These are phyloP conservation scores for Arachis stenosperma DNA, from an alignment of 306 rosid species.

Conservation along the genomic window DNA sequence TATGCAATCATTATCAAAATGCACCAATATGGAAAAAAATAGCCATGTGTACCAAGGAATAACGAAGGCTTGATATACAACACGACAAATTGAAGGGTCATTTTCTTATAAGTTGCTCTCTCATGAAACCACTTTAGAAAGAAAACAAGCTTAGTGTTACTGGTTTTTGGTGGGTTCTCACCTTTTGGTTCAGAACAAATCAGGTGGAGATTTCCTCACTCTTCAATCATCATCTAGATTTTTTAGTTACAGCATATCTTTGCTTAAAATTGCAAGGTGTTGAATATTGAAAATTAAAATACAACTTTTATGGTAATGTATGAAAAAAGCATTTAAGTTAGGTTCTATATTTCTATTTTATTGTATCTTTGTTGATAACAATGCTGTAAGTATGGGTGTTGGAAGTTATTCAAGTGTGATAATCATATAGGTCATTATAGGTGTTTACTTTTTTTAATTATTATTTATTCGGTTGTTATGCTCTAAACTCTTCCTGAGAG, in stretches of 20 bases:
- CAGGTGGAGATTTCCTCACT: not conserved
- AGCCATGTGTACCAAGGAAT: constrained; percentile 26
- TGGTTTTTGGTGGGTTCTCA: not conserved
- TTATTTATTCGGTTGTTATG: too few species aligned
- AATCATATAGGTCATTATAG: too few species aligned
- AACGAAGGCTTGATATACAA: not conserved
- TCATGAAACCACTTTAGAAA: not conserved
- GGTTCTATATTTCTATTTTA: too few species aligned
- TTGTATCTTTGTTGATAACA: too few species aligned
- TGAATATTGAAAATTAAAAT: not conserved
- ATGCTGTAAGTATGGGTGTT: too few species aligned
- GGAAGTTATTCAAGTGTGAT: too few species aligned
- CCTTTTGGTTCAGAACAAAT: not conserved
- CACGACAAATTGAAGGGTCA: constrained; percentile 22
- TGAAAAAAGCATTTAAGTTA: too few species aligned
- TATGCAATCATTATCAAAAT: constrained; percentile 27
- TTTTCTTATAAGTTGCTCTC: not conserved
- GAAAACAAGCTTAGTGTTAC: constrained; percentile 2
- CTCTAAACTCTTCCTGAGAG: not conserved
- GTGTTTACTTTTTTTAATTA: too few species aligned
- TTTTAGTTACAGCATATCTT: not conserved
- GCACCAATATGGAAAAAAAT: constrained; percentile 29
- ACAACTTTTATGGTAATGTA: too few species aligned
- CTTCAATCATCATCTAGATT: not conserved
- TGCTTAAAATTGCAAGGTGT: not conserved